These are phyloP conservation scores for Chaetomiaceae sp. DNA, from an alignment of 2,329 filamentous ascomycete genomes.

Conservation along the genomic window DNA sequence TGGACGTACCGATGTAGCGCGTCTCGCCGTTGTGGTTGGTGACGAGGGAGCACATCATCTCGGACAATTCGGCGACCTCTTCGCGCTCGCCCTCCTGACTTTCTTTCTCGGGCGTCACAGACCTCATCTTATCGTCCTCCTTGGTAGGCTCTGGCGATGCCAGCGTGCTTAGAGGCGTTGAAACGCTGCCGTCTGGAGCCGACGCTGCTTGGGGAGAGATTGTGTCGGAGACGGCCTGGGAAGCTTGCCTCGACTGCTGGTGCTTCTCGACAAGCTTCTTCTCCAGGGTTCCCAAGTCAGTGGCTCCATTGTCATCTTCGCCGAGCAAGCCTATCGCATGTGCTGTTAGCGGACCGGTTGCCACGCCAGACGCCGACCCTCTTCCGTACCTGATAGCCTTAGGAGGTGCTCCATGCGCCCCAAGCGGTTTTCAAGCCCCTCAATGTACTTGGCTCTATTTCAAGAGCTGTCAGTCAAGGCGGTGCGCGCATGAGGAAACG, in stretches of 20 bases:
- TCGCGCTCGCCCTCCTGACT: slow-evolving; percentile 56
- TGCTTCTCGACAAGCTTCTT: slow-evolving; percentile 62
- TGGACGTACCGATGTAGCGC: slow-evolving; percentile 75
- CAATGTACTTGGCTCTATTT: slow-evolving; percentile 88
- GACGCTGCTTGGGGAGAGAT: slow-evolving; percentile 47
- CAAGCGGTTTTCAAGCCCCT: slow-evolving; percentile 88
- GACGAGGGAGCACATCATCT: slow-evolving; percentile 98
- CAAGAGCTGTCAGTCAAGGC: slow-evolving; percentile 17
- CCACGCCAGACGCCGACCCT: neutral
- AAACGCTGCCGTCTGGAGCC: slow-evolving; percentile 38
- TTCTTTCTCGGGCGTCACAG: slow-evolving; percentile 36
- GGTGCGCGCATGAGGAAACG: slow-evolving; percentile 3
- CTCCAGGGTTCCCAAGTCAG: slow-evolving; percentile 83
- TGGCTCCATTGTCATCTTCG: slow-evolving; percentile 79
- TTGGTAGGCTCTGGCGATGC: slow-evolving; percentile 48
- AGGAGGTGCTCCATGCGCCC: slow-evolving; percentile 94
- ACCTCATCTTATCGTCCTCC: slow-evolving; percentile 37
- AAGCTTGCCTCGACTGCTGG: slow-evolving; percentile 46
- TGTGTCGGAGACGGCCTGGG: slow-evolving; percentile 45
- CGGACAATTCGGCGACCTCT: slow-evolving; percentile 82
- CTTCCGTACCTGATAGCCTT: slow-evolving; percentile 63
- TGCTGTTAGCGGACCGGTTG: slow-evolving; percentile 24
- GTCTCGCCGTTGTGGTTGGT: slow-evolving; percentile 95
- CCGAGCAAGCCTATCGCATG: slow-evolving; percentile 61
- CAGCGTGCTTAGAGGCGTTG: slow-evolving; percentile 50